Evolutionary conservation across 2,329 filamentous ascomycete species (phyloP).

Genomic region (Alternaria dauci): DNA sequence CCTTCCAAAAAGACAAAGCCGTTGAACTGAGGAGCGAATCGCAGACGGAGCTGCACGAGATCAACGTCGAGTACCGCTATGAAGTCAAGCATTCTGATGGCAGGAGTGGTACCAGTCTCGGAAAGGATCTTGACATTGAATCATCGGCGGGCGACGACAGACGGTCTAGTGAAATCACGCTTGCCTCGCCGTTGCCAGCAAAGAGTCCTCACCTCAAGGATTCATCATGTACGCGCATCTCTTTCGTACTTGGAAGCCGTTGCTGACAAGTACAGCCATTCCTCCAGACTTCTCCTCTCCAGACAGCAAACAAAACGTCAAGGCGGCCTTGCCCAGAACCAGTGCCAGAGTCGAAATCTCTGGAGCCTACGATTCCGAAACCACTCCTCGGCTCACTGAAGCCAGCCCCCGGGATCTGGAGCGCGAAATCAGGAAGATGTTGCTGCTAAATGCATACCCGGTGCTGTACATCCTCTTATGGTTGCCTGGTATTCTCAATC

Average conservation of each 20-base stretch:
- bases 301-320: not conserved
- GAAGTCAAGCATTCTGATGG: conserved; percentile 14
- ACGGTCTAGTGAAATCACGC: not conserved
- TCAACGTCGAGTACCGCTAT: conserved; percentile 11
- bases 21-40: conserved; percentile 5
- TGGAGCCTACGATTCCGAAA: not conserved
- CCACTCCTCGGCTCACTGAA: not conserved
- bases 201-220: not conserved
- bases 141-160: not conserved
- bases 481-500: conserved; percentile 43
- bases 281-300: not conserved
- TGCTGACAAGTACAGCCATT: not conserved
- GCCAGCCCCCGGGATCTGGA: conserved; percentile 13
- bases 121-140: not conserved
- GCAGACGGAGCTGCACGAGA: conserved; percentile 8
- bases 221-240: not conserved
- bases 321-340: not conserved
- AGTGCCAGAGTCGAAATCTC: not conserved
- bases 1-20: not conserved
- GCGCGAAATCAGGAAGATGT: conserved; percentile 37
- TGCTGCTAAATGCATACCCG: conserved; percentile 47
- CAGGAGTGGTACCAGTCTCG: conserved; percentile 7
- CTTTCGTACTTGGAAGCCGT: not conserved
- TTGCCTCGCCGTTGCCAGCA: not conserved
- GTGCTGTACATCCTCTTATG: conserved; percentile 46